Conservation (phyloP, 2,329 filamentous ascomycete genomes). For the Zymoseptoria ardabiliae region DNA sequence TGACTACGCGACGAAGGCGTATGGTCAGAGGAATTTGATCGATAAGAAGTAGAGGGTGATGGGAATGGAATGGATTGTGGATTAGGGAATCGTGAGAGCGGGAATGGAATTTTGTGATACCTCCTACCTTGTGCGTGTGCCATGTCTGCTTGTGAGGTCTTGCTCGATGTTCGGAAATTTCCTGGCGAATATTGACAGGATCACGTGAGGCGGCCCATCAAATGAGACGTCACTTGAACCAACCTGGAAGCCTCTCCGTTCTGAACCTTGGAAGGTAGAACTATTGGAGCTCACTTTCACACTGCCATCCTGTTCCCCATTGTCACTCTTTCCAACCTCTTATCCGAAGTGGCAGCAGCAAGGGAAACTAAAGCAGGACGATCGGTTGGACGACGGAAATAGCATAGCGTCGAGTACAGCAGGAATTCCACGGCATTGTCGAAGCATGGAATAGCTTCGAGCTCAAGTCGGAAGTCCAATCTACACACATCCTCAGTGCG, state of each 20-base stretch:
- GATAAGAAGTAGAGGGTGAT: conserved; percentile 4
- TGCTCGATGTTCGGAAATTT: neutral
- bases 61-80: neutral
- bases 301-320: neutral
- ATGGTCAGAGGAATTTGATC: conserved; percentile 56
- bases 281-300: neutral
- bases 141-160: neutral
- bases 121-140: neutral
- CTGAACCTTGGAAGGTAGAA: neutral
- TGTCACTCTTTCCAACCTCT: neutral
- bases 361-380: neutral
- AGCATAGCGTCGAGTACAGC: neutral
- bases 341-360: neutral
- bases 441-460: neutral
- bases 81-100: neutral
- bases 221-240: neutral
- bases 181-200: neutral
- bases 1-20: conserved; percentile 91
- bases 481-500: too few species aligned
- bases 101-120: neutral
- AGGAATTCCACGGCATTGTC: neutral
- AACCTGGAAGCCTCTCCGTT: neutral
- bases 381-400: too few species aligned
- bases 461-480: neutral
- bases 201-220: neutral